Evolutionary conservation across 108 stramenopile genomes (phyloP), one percentile per base, ranked within the genome.

Genomic region (Nitzschia inconspicua): DNA sequence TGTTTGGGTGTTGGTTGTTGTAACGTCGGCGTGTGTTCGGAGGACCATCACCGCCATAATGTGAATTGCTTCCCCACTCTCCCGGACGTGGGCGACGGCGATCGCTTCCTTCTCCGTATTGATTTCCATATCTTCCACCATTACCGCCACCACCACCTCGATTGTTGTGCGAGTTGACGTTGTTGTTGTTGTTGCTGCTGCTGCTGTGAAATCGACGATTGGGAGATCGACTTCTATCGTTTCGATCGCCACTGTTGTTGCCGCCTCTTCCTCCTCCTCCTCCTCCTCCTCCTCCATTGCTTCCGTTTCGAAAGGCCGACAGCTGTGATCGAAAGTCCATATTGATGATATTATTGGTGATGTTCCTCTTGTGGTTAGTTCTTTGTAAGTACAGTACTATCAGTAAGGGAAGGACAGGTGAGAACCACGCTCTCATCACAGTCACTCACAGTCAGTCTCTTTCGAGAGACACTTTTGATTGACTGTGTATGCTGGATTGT

Each of bases 281-380:
- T 11, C 48, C 47, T 16, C 44, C 35, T 23, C 35, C 34, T n/a
- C 24, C 26, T 19, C 36, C 36, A 8, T 47, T 47, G 9, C 48
- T 25, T 27, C 58, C 47, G 27, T 56, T 50, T 42, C 65, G 18
- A 25, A 58, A 71, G 43, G 70, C 70, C 18, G 62, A 64, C 16
- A 72, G 70, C 31, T 64, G 70, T 26, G 70, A 72, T 19, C 63
- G 62, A 52, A 72, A 72, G 40, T 72, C 76, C 76, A 64, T 55
- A 35, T 57, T 61, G 26, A 30, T 47, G n/a, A n/a, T n/a, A n/a
- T n/a, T n/a, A n/a, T n/a, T n/a, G n/a, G n/a, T n/a, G n/a, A n/a
- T n/a, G n/a, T n/a, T n/a, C n/a, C n/a, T n/a, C n/a, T n/a, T n/a
- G n/a, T n/a, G n/a, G n/a, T n/a, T n/a, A n/a, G n/a, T n/a, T n/a